These are phyloP conservation scores for Thalia dealbata DNA, from an alignment of 176 grass and related monocot species.

Conservation along the genomic window DNA sequence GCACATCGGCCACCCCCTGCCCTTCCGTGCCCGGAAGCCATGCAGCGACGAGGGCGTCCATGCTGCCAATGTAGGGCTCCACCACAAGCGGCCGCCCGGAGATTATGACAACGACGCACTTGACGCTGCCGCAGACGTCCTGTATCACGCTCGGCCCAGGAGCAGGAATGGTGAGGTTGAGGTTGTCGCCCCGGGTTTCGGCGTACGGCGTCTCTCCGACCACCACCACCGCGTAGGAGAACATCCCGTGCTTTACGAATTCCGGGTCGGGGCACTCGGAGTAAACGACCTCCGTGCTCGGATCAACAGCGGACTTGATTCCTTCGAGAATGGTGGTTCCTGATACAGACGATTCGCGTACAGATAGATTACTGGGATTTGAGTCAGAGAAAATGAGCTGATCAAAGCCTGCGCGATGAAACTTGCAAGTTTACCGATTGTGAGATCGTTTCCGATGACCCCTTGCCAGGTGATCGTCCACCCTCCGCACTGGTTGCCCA, in stretches of 20 bases:
- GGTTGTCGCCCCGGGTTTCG: conserved; percentile 23
- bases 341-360: background rate
- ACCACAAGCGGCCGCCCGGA: background rate
- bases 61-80: background rate
- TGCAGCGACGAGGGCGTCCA: background rate
- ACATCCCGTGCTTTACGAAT: background rate
- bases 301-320: background rate
- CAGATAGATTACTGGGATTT: no score
- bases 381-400: background rate
- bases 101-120: background rate
- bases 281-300: background rate
- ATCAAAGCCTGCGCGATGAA: no score
- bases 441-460: background rate
- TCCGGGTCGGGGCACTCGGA: background rate
- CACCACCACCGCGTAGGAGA: conserved; percentile 19
- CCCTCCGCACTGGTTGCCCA: conserved; percentile 20
- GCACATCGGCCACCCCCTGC: conserved; percentile 1
- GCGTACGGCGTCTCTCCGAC: conserved; percentile 31
- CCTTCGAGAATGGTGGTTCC: conserved; percentile 24
- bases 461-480: conserved; percentile 23
- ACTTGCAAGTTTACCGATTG: background rate
- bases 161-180: conserved; percentile 20
- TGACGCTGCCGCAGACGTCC: background rate
- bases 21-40: conserved; percentile 6
- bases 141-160: conserved; percentile 1